These are phyloP conservation scores for Yamadazyma ubonensis DNA, from an alignment of 805 yeast species.

Conservation along the genomic window DNA sequence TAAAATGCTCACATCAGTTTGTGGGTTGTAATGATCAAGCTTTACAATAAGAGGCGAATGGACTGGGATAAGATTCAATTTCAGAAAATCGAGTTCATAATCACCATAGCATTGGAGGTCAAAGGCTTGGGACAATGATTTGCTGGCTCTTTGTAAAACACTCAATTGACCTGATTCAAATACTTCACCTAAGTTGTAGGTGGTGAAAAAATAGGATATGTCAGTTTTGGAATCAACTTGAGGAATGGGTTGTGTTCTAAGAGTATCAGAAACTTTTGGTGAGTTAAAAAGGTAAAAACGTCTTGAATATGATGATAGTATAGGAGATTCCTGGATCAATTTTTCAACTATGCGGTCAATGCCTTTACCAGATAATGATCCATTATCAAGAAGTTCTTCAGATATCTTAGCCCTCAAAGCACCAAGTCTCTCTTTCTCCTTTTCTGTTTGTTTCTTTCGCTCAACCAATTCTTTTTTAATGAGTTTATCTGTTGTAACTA, in stretches of 20 bases:
- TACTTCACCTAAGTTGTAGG: too few relatives aligned
- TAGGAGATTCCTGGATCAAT: slow-evolving; percentile 2
- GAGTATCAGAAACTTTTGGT: background rate
- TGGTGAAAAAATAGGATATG: background rate
- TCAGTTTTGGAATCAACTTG: background rate
- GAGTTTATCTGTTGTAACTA: background rate
- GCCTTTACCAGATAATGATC: slow-evolving; percentile 1
- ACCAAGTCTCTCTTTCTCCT: background rate
- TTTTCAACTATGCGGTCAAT: slow-evolving; percentile 4
- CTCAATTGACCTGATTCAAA: background rate
- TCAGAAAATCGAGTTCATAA: too few relatives aligned
- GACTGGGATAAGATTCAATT: background rate
- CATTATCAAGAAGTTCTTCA: slow-evolving; percentile 5
- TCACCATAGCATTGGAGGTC: background rate
- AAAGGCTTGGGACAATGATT: too few relatives aligned
- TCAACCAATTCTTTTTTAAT: slow-evolving; percentile 1
- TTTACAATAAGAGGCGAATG: slow-evolving; percentile 4
- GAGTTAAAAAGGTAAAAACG: slow-evolving; percentile 10
- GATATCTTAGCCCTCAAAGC: background rate
- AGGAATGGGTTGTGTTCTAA: background rate
- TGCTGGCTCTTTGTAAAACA: too few relatives aligned
- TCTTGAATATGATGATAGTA: slow-evolving; percentile 6
- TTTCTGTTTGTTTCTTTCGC: background rate
- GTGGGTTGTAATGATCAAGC: slow-evolving; percentile 10
- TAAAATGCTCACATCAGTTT: slow-evolving; percentile 6